phyloP scores from a whole-genome alignment of 2,329 filamentous ascomycete genomes.

The Tolypocladium tropicale region DNA sequence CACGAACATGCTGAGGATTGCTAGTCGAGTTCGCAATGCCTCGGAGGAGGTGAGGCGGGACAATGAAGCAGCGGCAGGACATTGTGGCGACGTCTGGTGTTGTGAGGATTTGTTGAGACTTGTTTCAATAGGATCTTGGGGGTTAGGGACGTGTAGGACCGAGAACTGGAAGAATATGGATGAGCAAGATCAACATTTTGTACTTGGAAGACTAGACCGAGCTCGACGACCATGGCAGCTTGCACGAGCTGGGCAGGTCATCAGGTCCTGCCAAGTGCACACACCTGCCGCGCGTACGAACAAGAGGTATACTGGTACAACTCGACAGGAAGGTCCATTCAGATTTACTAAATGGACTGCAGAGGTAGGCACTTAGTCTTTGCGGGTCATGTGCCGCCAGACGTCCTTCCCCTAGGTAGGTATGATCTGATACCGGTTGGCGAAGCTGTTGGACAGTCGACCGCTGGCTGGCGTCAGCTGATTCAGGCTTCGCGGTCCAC shows the following conservation, averaged over 20 bases:
- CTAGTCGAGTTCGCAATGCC: constrained; percentile 28
- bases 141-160: neutral
- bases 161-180: neutral
- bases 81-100: constrained; percentile 2
- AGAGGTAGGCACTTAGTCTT: neutral
- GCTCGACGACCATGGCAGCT: neutral
- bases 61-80: constrained; percentile 25
- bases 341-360: neutral
- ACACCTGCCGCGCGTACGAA: neutral
- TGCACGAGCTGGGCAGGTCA: neutral
- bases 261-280: neutral
- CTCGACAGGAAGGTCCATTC: neutral
- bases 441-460: too few species aligned
- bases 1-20: constrained; percentile 25
- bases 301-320: neutral
- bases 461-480: too few species aligned
- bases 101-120: neutral
- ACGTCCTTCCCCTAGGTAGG: too few species aligned
- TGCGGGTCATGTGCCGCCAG: neutral
- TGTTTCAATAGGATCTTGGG: neutral
- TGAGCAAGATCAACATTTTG: neutral
- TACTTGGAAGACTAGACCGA: neutral
- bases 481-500: too few species aligned
- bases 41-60: constrained; percentile 35
- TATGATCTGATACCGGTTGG: too few species aligned